These are phyloP conservation scores for Schizosaccharomyces versatilis DNA, from an alignment of 1,139 yeast genomes.

Conservation along the genomic window DNA sequence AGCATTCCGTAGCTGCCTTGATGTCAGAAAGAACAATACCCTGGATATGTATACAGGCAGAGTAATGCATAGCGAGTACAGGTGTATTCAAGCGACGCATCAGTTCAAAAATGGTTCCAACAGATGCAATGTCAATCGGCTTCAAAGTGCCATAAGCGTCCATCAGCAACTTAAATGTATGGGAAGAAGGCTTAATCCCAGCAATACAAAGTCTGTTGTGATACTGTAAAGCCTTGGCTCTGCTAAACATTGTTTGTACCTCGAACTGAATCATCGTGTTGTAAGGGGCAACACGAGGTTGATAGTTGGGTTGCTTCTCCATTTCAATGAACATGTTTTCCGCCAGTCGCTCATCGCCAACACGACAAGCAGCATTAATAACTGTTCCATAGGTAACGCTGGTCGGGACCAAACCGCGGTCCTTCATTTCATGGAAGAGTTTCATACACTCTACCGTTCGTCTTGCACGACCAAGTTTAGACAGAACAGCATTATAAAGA, in stretches of 20 bases:
- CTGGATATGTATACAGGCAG: constrained; percentile 22
- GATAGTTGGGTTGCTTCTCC: constrained; percentile 18
- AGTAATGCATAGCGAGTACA: constrained; percentile 19
- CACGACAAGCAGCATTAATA: constrained; percentile 22
- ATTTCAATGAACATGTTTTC: constrained; percentile 19
- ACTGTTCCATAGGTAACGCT: constrained; percentile 23
- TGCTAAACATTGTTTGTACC: constrained; percentile 19
- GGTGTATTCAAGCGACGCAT: constrained; percentile 18
- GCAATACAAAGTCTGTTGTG: constrained; percentile 17
- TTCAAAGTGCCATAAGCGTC: constrained; percentile 21
- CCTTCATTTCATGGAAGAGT: constrained; percentile 20
- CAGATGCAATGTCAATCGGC: constrained; percentile 19
- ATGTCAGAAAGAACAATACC: constrained; percentile 21
- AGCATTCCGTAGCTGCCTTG: constrained; percentile 16
- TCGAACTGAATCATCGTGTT: constrained; percentile 23
- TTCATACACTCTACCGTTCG: constrained; percentile 19
- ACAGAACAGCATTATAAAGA: constrained; percentile 21
- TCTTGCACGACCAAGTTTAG: constrained; percentile 21
- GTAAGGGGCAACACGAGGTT: constrained; percentile 22
- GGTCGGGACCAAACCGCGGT: constrained; percentile 16
- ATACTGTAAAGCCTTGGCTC: constrained; percentile 19
- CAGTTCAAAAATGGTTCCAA: constrained; percentile 20
- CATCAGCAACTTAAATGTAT: constrained; percentile 23
- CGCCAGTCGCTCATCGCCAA: constrained; percentile 21
- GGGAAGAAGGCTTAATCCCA: constrained; percentile 20